Percentiles rank a stretch among this genome's conserved stretches.
Evolutionary conservation across 2,329 filamentous ascomycete species (phyloP).

Genomic region (Colletotrichum filicis): DNA sequence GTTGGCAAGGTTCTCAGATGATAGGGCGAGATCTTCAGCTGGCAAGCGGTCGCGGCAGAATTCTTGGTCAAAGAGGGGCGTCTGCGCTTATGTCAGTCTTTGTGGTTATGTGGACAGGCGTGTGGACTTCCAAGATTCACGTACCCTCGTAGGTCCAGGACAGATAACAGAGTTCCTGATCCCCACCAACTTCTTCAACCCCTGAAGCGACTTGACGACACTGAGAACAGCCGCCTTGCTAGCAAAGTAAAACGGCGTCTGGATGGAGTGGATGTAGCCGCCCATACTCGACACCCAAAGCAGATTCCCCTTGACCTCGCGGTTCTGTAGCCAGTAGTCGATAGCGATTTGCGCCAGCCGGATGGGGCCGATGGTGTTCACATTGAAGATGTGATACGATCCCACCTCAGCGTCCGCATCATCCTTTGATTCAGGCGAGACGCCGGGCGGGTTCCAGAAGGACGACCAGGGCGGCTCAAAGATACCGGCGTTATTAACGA

Average conservation of each 20-base stretch:
- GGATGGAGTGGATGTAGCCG: slow-evolving; percentile 42
- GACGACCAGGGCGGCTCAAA: slow-evolving; percentile 42
- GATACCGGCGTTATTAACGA: slow-evolving; percentile 36
- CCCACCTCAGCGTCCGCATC: slow-evolving; percentile 36
- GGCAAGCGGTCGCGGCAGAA: background rate
- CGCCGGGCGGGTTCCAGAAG: slow-evolving; percentile 43
- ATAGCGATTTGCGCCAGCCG: slow-evolving; percentile 42
- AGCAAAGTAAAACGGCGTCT: slow-evolving; percentile 44
- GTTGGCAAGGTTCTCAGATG: background rate
- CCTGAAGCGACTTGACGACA: background rate
- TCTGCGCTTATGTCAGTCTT: background rate
- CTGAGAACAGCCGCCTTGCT: slow-evolving; percentile 41
- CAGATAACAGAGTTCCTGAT: background rate
- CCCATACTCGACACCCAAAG: slow-evolving; percentile 43
- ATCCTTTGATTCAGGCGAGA: slow-evolving; percentile 37
- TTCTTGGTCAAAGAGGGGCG: background rate
- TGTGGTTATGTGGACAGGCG: background rate
- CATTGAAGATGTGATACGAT: slow-evolving; percentile 38
- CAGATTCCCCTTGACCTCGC: slow-evolving; percentile 48
- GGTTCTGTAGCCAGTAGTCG: slow-evolving; percentile 43
- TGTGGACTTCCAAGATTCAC: background rate
- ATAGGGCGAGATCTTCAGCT: background rate
- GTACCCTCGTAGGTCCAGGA: background rate
- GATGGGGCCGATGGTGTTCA: slow-evolving; percentile 42
- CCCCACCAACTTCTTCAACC: background rate